Evolutionary conservation across 306 rosid species (phyloP).

Genomic region (Fagus crenata): DNA sequence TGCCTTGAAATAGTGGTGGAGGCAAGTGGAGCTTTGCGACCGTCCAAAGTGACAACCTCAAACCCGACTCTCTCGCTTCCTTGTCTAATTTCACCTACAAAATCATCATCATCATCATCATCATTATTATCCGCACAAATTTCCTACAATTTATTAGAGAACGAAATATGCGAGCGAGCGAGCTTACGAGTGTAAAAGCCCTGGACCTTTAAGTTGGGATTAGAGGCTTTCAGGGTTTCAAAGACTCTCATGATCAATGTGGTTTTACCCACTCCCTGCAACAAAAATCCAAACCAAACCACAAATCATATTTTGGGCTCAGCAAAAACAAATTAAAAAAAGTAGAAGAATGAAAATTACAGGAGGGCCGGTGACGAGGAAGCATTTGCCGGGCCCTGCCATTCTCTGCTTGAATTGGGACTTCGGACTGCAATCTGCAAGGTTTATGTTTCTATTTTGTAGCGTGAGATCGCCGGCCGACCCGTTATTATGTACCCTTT

Average conservation of each 20-base stretch:
- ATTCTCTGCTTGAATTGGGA: conserved; percentile 1
- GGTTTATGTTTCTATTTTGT: background rate
- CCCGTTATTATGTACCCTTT: too few species aligned
- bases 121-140: background rate
- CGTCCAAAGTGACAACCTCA: conserved; percentile 74
- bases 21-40: conserved; percentile 68
- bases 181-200: conserved; percentile 76
- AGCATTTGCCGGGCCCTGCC: conserved; percentile 60
- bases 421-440: too few species aligned
- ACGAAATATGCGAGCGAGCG: conserved; percentile 7
- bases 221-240: conserved; percentile 55
- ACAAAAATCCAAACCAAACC: background rate
- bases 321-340: background rate
- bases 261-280: conserved; percentile 83
- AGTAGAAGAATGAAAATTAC: conserved; percentile 22
- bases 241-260: conserved; percentile 58
- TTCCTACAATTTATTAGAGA: background rate
- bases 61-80: conserved; percentile 68
- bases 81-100: conserved; percentile 68
- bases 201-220: conserved; percentile 62
- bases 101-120: background rate
- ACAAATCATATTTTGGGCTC: too few species aligned
- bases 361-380: conserved; percentile 74
- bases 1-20: conserved; percentile 57
- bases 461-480: background rate